These are phyloP conservation scores for Isatis tinctoria DNA, from an alignment of 345 rosid genomes.

Conservation along the genomic window DNA sequence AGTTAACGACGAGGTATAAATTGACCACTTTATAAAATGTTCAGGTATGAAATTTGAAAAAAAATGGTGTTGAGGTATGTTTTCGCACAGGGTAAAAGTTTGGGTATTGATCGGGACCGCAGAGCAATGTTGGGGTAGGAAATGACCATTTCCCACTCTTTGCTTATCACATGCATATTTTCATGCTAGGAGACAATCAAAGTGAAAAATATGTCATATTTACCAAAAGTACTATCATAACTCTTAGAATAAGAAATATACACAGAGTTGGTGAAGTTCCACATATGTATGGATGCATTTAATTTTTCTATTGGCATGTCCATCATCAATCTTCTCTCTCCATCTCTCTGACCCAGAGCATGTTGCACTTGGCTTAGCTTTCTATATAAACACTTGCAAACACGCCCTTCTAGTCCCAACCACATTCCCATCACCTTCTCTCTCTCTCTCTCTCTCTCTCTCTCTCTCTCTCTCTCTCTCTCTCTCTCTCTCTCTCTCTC, in stretches of 20 bases:
- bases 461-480: too few species aligned
- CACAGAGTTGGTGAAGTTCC: not conserved
- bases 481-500: too few species aligned
- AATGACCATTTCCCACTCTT: too few species aligned
- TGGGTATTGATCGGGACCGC: too few species aligned
- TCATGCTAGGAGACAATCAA: not conserved
- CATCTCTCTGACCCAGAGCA: not conserved
- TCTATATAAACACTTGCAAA: conserved; percentile 26
- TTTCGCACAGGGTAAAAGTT: too few species aligned
- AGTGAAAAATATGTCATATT: not conserved
- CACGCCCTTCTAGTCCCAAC: conserved; percentile 12
- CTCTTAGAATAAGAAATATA: not conserved
- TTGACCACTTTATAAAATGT: too few species aligned
- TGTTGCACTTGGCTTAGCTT: conserved; percentile 13
- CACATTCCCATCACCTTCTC: conserved; percentile 1
- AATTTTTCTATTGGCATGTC: not conserved
- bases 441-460: not conserved
- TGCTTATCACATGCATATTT: not conserved
- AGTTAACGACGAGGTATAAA: too few species aligned
- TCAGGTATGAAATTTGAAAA: too few species aligned
- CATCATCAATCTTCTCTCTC: not conserved
- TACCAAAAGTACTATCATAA: conserved; percentile 1
- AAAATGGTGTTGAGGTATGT: too few species aligned
- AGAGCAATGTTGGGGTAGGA: too few species aligned
- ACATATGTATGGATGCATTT: not conserved